Evolutionary conservation across 2,329 filamentous ascomycete species (phyloP).

Genomic region (Fulvia fulva): DNA sequence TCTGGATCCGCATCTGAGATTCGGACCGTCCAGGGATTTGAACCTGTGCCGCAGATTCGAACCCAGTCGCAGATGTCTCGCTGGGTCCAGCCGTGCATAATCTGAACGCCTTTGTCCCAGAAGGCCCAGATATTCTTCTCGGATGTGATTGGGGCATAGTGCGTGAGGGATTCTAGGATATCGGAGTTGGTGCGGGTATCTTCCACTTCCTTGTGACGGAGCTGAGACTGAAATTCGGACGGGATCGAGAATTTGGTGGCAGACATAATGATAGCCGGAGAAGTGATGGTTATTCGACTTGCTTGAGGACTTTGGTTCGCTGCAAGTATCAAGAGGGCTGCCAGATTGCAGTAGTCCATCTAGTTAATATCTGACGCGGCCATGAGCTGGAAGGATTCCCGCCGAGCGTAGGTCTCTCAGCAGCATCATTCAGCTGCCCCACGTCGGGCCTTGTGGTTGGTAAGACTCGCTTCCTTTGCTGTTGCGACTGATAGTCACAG

Average conservation of each 20-base stretch:
- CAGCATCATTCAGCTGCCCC: no score
- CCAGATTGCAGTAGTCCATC: no score
- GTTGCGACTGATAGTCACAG: no score
- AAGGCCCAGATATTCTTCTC: constrained; percentile 44
- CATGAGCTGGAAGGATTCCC: no score
- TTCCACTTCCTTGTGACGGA: neutral
- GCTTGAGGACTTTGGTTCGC: no score
- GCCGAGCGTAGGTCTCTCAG: no score
- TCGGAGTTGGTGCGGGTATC: constrained; percentile 5
- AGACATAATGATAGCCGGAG: neutral
- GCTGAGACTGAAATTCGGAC: neutral
- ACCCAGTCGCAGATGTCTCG: constrained; percentile 43
- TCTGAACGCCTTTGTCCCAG: constrained; percentile 37
- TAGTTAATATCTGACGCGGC: no score
- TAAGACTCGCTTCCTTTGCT: no score
- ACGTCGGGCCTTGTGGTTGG: no score
- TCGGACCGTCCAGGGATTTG: constrained; percentile 40
- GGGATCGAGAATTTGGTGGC: constrained; percentile 1
- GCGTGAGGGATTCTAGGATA: constrained; percentile 5
- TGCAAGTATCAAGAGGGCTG: no score
- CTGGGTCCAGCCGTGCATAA: constrained; percentile 37
- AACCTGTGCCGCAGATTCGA: constrained; percentile 31
- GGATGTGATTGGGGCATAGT: constrained; percentile 30
- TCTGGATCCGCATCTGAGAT: constrained; percentile 38
- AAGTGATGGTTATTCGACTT: no score